These are phyloP conservation scores for Lotus japonicus DNA, from an alignment of 306 rosid species.

Conservation along the genomic window DNA sequence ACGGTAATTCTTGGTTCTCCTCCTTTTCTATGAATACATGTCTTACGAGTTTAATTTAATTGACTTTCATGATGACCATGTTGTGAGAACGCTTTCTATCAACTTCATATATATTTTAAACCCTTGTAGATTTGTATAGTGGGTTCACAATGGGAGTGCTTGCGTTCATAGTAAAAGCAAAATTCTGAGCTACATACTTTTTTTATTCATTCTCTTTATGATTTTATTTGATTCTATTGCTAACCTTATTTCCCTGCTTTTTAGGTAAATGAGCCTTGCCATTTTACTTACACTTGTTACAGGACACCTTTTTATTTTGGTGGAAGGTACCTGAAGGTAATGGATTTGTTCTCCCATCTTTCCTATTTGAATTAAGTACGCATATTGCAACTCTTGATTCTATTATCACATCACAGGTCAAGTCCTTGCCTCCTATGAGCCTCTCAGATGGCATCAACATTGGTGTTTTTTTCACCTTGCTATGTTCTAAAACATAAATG, in stretches of 20 bases:
- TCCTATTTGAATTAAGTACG: background rate
- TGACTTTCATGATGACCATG: background rate
- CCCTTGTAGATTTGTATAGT: slow-evolving; percentile 7
- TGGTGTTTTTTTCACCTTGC: no score
- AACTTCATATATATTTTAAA: background rate
- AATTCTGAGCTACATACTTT: background rate
- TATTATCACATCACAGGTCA: no score
- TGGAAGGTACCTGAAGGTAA: slow-evolving; percentile 89
- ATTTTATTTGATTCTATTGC: slow-evolving; percentile 15
- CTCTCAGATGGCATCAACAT: no score
- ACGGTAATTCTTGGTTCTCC: slow-evolving; percentile 29
- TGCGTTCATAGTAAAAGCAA: background rate
- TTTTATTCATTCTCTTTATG: slow-evolving; percentile 9
- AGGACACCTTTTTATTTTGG: slow-evolving; percentile 60
- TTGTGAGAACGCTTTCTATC: slow-evolving; percentile 14
- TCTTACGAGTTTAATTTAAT: slow-evolving; percentile 1
- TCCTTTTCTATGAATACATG: background rate
- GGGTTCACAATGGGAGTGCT: background rate
- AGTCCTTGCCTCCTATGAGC: no score
- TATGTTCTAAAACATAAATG: no score
- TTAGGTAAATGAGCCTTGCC: slow-evolving; percentile 61
- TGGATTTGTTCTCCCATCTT: slow-evolving; percentile 13
- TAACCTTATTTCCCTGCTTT: slow-evolving; percentile 6
- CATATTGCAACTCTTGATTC: background rate
- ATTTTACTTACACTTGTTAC: slow-evolving; percentile 40